Evolutionary conservation across 192 early-diverging fungal species (phyloP).

Genomic region (Dissophora ornata): DNA sequence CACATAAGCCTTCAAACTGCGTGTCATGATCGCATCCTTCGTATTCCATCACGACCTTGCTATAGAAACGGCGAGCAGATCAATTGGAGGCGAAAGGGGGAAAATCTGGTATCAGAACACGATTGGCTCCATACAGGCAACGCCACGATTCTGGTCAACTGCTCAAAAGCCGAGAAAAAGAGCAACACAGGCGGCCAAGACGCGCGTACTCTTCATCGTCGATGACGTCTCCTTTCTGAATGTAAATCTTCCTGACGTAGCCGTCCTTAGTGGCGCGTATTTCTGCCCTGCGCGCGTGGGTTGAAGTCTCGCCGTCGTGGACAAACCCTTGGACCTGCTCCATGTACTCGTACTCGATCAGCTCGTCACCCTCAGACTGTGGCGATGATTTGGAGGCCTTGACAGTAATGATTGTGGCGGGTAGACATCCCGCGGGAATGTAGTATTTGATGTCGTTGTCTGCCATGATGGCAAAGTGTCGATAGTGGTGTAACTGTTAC

Average conservation of each 20-base stretch:
- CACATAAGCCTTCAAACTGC: slow-evolving; percentile 33
- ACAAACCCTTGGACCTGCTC: slow-evolving; percentile 36
- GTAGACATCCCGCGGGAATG: slow-evolving; percentile 21
- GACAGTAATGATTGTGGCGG: slow-evolving; percentile 31
- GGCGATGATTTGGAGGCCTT: slow-evolving; percentile 16
- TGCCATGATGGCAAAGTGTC: slow-evolving; percentile 3
- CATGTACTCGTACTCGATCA: slow-evolving; percentile 44
- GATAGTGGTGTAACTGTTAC: neutral
- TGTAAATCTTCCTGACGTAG: slow-evolving; percentile 6
- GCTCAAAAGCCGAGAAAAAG: no score
- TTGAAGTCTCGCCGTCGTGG: slow-evolving; percentile 19
- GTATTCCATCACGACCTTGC: slow-evolving; percentile 26
- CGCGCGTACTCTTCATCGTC: slow-evolving; percentile 18
- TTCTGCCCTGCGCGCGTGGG: slow-evolving; percentile 24
- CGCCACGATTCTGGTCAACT: no score
- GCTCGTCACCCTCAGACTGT: slow-evolving; percentile 33
- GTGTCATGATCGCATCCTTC: slow-evolving; percentile 46
- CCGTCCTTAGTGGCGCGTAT: slow-evolving; percentile 43
- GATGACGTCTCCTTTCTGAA: slow-evolving; percentile 26
- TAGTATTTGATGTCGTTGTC: slow-evolving; percentile 13
- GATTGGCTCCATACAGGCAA: no score
- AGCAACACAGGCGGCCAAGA: no score
- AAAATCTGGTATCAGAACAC: neutral
- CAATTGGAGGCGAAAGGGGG: neutral
- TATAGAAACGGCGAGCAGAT: neutral